These are phyloP conservation scores for Metarhizium rileyi DNA, from an alignment of 2,329 filamentous ascomycete species.

Conservation along the genomic window DNA sequence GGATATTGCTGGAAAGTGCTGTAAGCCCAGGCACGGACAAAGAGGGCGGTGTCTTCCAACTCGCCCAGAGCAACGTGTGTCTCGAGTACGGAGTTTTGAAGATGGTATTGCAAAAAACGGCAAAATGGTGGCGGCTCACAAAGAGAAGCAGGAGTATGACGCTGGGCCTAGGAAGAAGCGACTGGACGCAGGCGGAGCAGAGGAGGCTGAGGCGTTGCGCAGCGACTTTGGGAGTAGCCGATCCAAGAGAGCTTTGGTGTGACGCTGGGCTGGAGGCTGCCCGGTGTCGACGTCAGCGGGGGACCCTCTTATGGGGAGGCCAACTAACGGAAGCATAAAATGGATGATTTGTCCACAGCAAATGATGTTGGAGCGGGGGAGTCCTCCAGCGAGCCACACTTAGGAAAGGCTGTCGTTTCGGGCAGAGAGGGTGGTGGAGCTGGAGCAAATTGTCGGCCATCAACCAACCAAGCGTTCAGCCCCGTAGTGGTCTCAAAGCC, in stretches of 20 bases:
- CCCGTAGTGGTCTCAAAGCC: not conserved
- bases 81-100: not conserved
- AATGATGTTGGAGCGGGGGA: not conserved
- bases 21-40: not conserved
- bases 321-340: not conserved
- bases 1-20: not conserved
- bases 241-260: constrained; percentile 1
- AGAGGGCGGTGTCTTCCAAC: not conserved
- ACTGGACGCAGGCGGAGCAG: not conserved
- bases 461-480: not conserved
- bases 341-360: not conserved
- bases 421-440: not conserved
- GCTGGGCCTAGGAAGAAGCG: constrained; percentile 1
- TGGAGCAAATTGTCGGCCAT: not conserved
- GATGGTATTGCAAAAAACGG: not conserved
- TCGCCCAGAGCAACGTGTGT: not conserved
- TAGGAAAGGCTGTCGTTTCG: not conserved
- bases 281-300: constrained; percentile 6
- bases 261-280: not conserved
- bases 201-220: not conserved
- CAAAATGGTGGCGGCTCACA: not conserved
- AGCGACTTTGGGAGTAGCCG: not conserved
- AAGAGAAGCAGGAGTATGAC: not conserved
- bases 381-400: not conserved
- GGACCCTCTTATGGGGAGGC: not conserved